A percentile compares a stretch with the other conserved stretches of the same genome.
phyloP scores from a whole-genome alignment of 441 rosid genomes.

The Syzygium syzygioides region DNA sequence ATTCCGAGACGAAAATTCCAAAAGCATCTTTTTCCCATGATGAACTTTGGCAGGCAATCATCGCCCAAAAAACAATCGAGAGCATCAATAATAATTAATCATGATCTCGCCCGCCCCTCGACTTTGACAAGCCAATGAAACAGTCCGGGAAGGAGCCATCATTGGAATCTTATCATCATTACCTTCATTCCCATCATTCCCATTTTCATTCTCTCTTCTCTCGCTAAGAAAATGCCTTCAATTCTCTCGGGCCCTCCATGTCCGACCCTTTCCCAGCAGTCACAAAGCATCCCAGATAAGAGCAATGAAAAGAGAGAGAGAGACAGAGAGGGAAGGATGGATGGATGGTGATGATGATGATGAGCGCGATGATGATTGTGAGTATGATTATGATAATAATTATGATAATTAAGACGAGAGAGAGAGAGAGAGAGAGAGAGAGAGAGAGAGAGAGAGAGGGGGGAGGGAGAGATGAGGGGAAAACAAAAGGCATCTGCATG shows the following conservation, averaged over 20 bases:
- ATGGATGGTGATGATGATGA: background rate
- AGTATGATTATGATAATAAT: background rate
- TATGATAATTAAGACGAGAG: background rate
- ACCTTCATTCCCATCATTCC: slow-evolving; percentile 17
- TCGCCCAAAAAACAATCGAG: background rate
- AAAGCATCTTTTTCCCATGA: background rate
- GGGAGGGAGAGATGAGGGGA: background rate
- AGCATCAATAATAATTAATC: background rate
- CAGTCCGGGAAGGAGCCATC: background rate
- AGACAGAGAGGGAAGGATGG: background rate
- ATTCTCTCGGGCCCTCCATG: background rate
- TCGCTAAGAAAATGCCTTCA: background rate
- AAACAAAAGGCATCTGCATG: background rate
- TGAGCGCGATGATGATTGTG: background rate
- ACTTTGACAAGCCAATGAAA: slow-evolving; percentile 5
- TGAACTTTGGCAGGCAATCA: background rate
- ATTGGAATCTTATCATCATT: slow-evolving; percentile 9
- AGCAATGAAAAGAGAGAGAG: background rate
- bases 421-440: background rate
- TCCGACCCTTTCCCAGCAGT: background rate
- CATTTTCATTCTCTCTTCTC: background rate
- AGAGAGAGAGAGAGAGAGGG: too few species aligned
- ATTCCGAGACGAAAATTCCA: background rate
- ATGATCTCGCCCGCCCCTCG: background rate
- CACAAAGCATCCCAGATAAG: background rate